Evolutionary conservation across 2,329 filamentous ascomycete species (phyloP), one percentile per base, ranked within the genome.

Genomic region (Aspergillus spinulosporus): DNA sequence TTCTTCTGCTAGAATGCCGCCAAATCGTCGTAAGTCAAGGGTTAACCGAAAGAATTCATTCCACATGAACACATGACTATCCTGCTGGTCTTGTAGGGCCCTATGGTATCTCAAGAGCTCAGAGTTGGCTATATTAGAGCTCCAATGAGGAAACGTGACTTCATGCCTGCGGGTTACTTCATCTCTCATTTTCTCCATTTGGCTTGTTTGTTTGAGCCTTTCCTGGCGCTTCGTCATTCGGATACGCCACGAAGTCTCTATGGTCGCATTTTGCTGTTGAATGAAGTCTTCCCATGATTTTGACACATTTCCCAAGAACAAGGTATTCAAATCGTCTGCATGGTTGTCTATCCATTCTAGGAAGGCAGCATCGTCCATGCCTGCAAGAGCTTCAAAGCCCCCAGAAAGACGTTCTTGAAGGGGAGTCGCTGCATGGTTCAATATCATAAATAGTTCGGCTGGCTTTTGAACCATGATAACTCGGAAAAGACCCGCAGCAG

Each of bases 391-490:
- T 66, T 90, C 86, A 66, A 97, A 96, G 0, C 90, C 90, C 8
- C 83, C 82, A 3, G 84, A 86, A 4, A 97, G 74, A 51, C 88
- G 81, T 52, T 84, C 82, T 62, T 94, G 89, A 32, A 94, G 86
- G 1, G 84, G 79, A 0, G 82, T 82, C 66, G 88, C 86, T 34
- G 86, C 86, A 58, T 91, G 85, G 15, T 84, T 86, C 45, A 97
- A 83, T 49, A 97, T 82, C 0, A 81, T 79, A 0, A 86, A 82
- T 15, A 90, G 89, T 68, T 96, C 92, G 3, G 89, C 83, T 0
- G 93, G 92, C 72, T 96, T 97, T 67, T 97, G 93, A 0, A 97
- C 91, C 54, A 97, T 82, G 63, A 97, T 85, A 45, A 96, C 89
- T n/a, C 94, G 86, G 84, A 93, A 91, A 26, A 97, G 83, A 62